A percentile compares a stretch with the other conserved stretches of the same genome.
phyloP scores from a whole-genome alignment of 1,139 yeast genomes.

The Geotrichum europaeum region DNA sequence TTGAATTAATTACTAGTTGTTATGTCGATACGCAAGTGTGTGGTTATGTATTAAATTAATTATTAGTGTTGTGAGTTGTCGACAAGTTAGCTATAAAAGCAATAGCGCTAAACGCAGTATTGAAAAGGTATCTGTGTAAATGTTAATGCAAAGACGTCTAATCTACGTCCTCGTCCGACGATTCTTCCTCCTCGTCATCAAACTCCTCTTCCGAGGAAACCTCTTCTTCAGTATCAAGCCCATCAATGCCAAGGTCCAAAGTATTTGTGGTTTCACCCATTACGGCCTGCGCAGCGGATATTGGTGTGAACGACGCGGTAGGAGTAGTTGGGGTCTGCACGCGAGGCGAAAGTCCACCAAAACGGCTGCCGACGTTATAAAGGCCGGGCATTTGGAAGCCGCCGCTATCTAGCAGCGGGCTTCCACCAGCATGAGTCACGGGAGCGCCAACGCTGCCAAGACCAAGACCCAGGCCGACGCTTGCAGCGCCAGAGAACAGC shows the following conservation, averaged over 20 bases:
- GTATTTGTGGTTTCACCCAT: neutral
- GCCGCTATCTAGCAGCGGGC: neutral
- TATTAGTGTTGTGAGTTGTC: neutral
- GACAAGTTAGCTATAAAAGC: neutral
- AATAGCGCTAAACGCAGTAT: neutral
- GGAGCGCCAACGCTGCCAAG: neutral
- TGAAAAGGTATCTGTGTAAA: neutral
- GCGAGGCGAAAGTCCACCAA: neutral
- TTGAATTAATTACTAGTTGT: no score
- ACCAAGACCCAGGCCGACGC: neutral
- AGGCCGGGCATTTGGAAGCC: neutral
- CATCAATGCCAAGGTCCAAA: slow-evolving; percentile 6
- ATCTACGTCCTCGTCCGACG: slow-evolving; percentile 4
- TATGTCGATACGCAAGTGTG: no score
- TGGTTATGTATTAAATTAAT: no score
- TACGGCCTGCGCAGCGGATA: neutral
- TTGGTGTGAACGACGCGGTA: neutral
- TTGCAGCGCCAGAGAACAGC: neutral
- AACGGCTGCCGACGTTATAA: neutral
- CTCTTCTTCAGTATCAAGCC: slow-evolving; percentile 13
- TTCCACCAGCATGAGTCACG: neutral
- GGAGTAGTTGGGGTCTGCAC: neutral
- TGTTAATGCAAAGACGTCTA: neutral
- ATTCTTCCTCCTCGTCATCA: slow-evolving; percentile 4
- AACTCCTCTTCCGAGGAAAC: neutral